These are phyloP conservation scores for Athelia sp. DNA, from an alignment of 1,284 basidiomycete species.

Conservation along the genomic window DNA sequence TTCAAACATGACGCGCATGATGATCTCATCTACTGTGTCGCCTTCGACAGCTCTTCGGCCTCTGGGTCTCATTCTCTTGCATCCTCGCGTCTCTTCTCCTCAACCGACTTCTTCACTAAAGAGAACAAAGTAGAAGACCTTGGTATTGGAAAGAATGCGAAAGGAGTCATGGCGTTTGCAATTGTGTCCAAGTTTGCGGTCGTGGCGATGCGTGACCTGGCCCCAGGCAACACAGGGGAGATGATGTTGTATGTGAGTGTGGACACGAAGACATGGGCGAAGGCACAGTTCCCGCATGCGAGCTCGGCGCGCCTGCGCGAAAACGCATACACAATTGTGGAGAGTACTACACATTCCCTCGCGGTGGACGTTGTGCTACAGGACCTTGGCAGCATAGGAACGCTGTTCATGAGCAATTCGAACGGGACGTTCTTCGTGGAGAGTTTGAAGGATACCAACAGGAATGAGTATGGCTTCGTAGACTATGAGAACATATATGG, in stretches of 20 bases:
- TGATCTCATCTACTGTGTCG: constrained; percentile 84
- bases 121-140: constrained; percentile 72
- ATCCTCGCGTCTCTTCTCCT: constrained; percentile 75
- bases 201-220: constrained; percentile 73
- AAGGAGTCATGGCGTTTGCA: constrained; percentile 84
- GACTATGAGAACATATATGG: constrained; percentile 92
- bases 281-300: constrained; percentile 83
- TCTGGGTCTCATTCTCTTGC: constrained; percentile 49
- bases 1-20: constrained; percentile 71
- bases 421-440: constrained; percentile 96
- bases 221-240: constrained; percentile 46
- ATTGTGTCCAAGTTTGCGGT: constrained; percentile 90
- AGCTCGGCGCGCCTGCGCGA: constrained; percentile 74
- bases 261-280: constrained; percentile 78
- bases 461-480: constrained; percentile 84
- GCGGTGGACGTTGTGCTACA: constrained; percentile 90
- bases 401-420: constrained; percentile 90
- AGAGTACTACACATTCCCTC: constrained; percentile 88
- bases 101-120: constrained; percentile 74
- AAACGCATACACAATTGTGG: constrained; percentile 95
- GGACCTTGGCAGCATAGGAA: constrained; percentile 73
- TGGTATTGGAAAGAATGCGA: constrained; percentile 78
- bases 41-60: constrained; percentile 57
- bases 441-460: constrained; percentile 85
- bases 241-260: constrained; percentile 85